Evolutionary conservation across 1,139 yeast genomes (phyloP), one percentile per base, ranked within the genome.

Genomic region (Yamadazyma spencermartinsiae): DNA sequence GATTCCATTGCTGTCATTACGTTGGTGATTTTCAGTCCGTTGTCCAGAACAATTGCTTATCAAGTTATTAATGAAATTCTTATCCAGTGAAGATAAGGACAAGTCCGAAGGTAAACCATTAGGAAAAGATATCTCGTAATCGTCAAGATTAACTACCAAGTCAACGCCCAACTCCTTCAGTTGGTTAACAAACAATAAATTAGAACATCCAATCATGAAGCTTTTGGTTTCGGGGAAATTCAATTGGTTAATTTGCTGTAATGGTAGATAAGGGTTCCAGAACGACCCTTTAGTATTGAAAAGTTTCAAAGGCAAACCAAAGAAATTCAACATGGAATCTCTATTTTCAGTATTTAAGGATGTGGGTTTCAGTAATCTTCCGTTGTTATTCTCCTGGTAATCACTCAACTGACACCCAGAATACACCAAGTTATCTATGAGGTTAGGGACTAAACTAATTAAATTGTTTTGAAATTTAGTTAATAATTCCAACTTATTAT

Each of bases 181-280:
- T 44, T 84, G 89, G 49, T 84, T 84, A 32, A 86, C 67, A 38
- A 92, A 69, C 34, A 92, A 65, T 26, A 89, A 80, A 60, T 92
- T 92, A 8, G 98, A 89, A 35, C 95, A 84, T 0, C 98, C 98
- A 39, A 88, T 77, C 63, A 88, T 69, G 49, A 80, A 92, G 55
- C 80, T 82, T 39, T 74, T 68, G 0, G 90, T 75, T 33, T 72
- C 76, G 1, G 72, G 67, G 23, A 76, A 72, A 27, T 71, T 72
- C 39, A 92, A 68, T 50, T 86, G 90, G 40, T 84, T 85, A 40
- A 92, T 67, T 56, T 90, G 98, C 59, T 90, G 98, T 37, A 92
- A 66, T 0, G 98, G 96, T 16, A 90, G 76, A 59, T 90, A 92
- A 0, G 98, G 98, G 49, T 86, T 85, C 73, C 95, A 90, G 46